phyloP scores from a whole-genome alignment of 305 asterid species.

The Fraxinus velutina region DNA sequence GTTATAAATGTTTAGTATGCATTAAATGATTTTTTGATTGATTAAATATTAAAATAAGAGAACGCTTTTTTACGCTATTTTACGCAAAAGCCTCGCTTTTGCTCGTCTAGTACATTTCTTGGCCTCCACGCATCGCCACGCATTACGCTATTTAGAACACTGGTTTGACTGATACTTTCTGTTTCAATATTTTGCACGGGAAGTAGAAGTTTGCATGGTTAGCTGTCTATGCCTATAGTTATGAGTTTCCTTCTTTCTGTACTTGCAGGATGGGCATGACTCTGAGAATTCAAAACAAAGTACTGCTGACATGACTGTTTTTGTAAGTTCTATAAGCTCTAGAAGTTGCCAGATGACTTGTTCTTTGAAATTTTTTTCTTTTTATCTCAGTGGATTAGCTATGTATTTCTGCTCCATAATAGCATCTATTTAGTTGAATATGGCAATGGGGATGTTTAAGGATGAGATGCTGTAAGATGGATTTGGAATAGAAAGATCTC shows the following conservation, averaged over 20 bases:
- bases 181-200: neutral
- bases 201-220: neutral
- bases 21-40: too few species aligned
- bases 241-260: neutral
- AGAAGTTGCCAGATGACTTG: neutral
- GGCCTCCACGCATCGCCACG: too few species aligned
- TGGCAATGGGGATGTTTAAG: neutral
- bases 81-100: too few species aligned
- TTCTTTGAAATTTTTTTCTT: neutral
- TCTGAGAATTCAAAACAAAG: conserved; percentile 50
- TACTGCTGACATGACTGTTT: conserved; percentile 57
- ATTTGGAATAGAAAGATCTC: neutral
- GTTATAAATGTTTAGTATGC: too few species aligned
- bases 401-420: neutral
- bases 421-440: neutral
- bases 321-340: conserved; percentile 36
- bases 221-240: neutral
- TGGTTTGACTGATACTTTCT: neutral
- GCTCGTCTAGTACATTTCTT: too few species aligned
- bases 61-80: too few species aligned
- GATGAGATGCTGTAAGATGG: neutral
- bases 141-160: too few species aligned
- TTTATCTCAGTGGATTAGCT: neutral
- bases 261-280: conserved; percentile 52
- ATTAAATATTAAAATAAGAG: too few species aligned